Percentiles rank a stretch among this genome's conserved stretches.
Evolutionary conservation across 495 filamentous ascomycete genomes (phyloP).

Genomic region (Echria macrotheca): DNA sequence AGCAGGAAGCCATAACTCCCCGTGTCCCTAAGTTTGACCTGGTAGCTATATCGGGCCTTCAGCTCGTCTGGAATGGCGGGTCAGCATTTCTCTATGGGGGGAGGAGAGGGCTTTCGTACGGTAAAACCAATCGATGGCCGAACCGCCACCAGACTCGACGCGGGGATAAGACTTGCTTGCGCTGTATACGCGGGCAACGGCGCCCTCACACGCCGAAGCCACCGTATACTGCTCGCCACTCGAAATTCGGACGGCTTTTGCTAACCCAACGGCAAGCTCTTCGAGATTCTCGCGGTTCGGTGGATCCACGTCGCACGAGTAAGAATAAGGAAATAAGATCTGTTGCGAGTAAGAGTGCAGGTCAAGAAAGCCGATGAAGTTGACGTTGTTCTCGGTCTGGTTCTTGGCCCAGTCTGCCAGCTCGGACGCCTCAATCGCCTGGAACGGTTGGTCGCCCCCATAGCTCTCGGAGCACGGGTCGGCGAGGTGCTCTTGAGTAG

Average conservation of each 20-base stretch:
- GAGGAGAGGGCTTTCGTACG: constrained; percentile 29
- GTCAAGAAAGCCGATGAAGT: constrained; percentile 80
- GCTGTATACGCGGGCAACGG: constrained; percentile 37
- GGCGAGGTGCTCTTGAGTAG: constrained; percentile 50
- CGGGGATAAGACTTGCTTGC: constrained; percentile 32
- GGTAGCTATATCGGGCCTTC: constrained; percentile 76
- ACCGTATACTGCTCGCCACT: constrained; percentile 73
- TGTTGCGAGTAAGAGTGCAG: constrained; percentile 96
- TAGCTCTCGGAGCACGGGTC: constrained; percentile 94
- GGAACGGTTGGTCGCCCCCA: constrained; percentile 76
- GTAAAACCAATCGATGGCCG: constrained; percentile 94
- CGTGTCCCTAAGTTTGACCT: constrained; percentile 91
- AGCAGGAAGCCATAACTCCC: constrained; percentile 91
- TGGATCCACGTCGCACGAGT: constrained; percentile 68
- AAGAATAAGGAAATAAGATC: constrained; percentile 88
- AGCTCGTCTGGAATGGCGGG: constrained; percentile 51
- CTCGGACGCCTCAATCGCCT: constrained; percentile 68
- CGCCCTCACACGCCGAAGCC: constrained; percentile 83
- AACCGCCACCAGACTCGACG: constrained; percentile 70
- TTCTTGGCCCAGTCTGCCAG: constrained; percentile 84
- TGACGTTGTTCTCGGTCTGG: constrained; percentile 65
- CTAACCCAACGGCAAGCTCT: constrained; percentile 83
- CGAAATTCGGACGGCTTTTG: constrained; percentile 77
- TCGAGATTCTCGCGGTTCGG: constrained; percentile 87
- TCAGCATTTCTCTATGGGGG: not conserved